These are phyloP conservation scores for Auxenochlorella pyrenoidosa DNA, from an alignment of 139 green algal species.

Conservation along the genomic window DNA sequence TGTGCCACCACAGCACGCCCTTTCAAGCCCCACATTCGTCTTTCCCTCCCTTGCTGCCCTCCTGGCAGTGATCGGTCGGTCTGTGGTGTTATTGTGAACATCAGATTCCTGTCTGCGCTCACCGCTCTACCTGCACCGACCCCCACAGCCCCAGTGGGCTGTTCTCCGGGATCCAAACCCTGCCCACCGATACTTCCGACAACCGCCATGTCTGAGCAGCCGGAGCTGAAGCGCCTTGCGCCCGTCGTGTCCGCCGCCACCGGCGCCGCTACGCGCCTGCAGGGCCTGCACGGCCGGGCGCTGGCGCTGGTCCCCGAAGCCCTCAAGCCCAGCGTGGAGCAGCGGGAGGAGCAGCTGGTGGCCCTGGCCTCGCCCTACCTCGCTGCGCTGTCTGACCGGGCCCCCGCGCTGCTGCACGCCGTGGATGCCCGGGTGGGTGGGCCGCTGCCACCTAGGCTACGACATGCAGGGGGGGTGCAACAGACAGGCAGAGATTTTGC, in stretches of 20 bases:
- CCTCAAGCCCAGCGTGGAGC: neutral
- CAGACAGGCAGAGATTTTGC: too few relatives aligned
- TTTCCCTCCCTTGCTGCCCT: too few relatives aligned
- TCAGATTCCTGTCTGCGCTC: too few relatives aligned
- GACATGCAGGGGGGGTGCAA: too few relatives aligned
- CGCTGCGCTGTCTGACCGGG: neutral
- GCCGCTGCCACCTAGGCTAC: too few relatives aligned
- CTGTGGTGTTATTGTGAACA: too few relatives aligned
- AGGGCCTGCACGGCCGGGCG: neutral
- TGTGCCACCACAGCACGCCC: too few relatives aligned
- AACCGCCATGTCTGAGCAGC: neutral
- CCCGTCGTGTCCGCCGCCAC: neutral
- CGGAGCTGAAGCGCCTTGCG: slow-evolving; percentile 24
- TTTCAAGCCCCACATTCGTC: too few relatives aligned
- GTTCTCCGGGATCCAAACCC: too few relatives aligned
- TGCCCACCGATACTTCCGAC: neutral
- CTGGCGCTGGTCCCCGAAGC: neutral
- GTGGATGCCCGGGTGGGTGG: slow-evolving; percentile 3
- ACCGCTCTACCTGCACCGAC: too few relatives aligned
- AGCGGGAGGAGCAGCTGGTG: neutral
- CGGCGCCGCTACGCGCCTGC: neutral
- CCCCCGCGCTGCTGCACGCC: neutral
- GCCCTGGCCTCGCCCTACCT: neutral
- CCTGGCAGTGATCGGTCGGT: too few relatives aligned
- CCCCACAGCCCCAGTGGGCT: too few relatives aligned